phyloP scores from a whole-genome alignment of 371 early-diverging fungal genomes.

The Encephalitozoon cuniculi region DNA sequence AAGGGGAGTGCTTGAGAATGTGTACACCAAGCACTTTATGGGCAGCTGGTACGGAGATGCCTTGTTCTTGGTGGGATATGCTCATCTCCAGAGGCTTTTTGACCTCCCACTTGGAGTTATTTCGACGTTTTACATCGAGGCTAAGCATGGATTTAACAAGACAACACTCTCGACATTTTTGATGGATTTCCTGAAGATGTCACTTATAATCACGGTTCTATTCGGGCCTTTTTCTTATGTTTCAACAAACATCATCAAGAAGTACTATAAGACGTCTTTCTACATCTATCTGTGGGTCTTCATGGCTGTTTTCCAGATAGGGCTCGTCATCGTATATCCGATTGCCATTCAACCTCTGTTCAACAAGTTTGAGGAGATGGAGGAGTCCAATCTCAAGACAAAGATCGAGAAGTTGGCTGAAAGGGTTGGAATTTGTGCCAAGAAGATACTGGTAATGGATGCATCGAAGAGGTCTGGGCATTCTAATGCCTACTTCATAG shows the following conservation, averaged over 20 bases:
- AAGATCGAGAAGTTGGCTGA: slow-evolving; percentile 74
- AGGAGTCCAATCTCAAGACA: slow-evolving; percentile 70
- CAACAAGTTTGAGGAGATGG: slow-evolving; percentile 80
- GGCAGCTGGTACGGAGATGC: not conserved
- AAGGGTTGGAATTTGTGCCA: slow-evolving; percentile 77
- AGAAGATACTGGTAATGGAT: slow-evolving; percentile 83
- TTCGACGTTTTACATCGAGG: slow-evolving; percentile 82
- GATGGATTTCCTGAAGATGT: slow-evolving; percentile 65
- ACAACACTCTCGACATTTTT: slow-evolving; percentile 72
- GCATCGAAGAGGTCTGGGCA: slow-evolving; percentile 82
- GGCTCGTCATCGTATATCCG: slow-evolving; percentile 79
- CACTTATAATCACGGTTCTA: slow-evolving; percentile 1
- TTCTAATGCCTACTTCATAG: slow-evolving; percentile 82
- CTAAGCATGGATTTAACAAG: slow-evolving; percentile 88
- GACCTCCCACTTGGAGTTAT: slow-evolving; percentile 73
- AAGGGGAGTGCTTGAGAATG: not conserved
- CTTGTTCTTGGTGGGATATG: not conserved
- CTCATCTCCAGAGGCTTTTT: slow-evolving; percentile 39
- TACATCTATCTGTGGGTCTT: slow-evolving; percentile 26
- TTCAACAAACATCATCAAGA: slow-evolving; percentile 27
- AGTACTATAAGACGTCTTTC: slow-evolving; percentile 12
- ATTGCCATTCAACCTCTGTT: slow-evolving; percentile 88
- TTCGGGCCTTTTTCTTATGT: slow-evolving; percentile 41
- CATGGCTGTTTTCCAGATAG: slow-evolving; percentile 69
- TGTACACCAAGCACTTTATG: not conserved